phyloP scores from a whole-genome alignment of 1,139 yeast species.

The Candida frijolesensis region DNA sequence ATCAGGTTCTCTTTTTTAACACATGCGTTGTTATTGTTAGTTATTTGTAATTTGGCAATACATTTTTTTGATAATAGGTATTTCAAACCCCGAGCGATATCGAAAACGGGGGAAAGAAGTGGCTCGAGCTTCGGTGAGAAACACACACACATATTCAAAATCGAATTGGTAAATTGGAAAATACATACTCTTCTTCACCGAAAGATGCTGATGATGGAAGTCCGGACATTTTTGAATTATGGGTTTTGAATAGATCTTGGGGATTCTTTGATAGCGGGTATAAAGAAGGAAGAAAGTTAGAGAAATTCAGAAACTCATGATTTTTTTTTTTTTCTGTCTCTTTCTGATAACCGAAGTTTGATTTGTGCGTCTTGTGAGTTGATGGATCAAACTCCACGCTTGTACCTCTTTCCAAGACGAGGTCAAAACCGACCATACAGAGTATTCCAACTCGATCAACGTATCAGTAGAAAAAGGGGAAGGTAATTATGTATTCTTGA shows the following conservation, averaged over 20 bases:
- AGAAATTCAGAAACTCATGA: neutral
- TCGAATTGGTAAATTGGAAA: neutral
- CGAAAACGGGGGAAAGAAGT: neutral
- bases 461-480: too few relatives aligned
- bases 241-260: too few relatives aligned
- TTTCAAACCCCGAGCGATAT: constrained; percentile 11
- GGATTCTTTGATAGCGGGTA: neutral
- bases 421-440: neutral
- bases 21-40: neutral
- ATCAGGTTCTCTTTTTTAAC: constrained; percentile 33
- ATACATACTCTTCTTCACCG: constrained; percentile 30
- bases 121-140: too few relatives aligned
- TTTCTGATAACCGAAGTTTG: neutral
- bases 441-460: too few relatives aligned
- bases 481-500: too few relatives aligned
- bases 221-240: constrained; percentile 17
- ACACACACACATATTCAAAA: neutral
- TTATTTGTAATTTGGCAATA: neutral
- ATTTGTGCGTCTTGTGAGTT: constrained; percentile 1
- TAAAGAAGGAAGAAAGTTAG: neutral
- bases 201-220: constrained; percentile 27
- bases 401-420: neutral
- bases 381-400: neutral
- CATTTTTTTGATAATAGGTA: too few relatives aligned
- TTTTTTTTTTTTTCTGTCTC: neutral